A percentile compares a stretch with the other conserved stretches of the same genome.
Evolutionary conservation across 2,329 filamentous ascomycete species (phyloP).

Genomic region (Pleomassaria siparia): DNA sequence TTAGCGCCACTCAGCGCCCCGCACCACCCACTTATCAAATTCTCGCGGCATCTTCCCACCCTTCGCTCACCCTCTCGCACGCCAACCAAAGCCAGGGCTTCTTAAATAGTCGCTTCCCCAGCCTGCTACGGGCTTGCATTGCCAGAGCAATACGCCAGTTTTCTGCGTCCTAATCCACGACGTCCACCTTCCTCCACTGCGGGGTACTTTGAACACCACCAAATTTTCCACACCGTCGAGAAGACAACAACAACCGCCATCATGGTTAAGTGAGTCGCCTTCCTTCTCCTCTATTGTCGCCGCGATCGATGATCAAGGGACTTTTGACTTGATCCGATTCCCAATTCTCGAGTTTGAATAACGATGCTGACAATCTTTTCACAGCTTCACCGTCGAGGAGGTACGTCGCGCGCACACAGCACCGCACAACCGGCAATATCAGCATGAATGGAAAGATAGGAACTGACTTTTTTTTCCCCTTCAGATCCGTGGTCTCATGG

Average conservation of each 20-base stretch:
- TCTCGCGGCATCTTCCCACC: constrained; percentile 7
- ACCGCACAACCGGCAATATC: background rate
- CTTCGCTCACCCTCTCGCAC: constrained; percentile 14
- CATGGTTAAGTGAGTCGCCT: constrained; percentile 95
- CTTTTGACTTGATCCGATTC: background rate
- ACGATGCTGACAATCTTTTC: constrained; percentile 52
- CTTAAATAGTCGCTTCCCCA: constrained; percentile 25
- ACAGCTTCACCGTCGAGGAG: constrained; percentile 97
- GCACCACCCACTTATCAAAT: too few species aligned
- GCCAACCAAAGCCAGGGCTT: constrained; percentile 17
- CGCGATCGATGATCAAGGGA: background rate
- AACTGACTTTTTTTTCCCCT: constrained; percentile 35
- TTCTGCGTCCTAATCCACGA: constrained; percentile 17
- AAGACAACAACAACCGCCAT: constrained; percentile 72
- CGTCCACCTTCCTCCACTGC: constrained; percentile 31
- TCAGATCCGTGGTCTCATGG: constrained; percentile 75
- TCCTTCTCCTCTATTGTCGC: constrained; percentile 2
- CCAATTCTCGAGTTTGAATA: background rate
- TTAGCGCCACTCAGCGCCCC: background rate
- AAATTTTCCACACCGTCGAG: constrained; percentile 38
- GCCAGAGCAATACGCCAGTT: constrained; percentile 33
- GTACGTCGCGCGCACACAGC: constrained; percentile 49
- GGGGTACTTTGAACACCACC: constrained; percentile 39
- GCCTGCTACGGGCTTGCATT: constrained; percentile 35
- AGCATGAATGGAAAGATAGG: constrained; percentile 9